Conservation (phyloP, 1,284 basidiomycete genomes). For the Ceratobasidium sp. region DNA sequence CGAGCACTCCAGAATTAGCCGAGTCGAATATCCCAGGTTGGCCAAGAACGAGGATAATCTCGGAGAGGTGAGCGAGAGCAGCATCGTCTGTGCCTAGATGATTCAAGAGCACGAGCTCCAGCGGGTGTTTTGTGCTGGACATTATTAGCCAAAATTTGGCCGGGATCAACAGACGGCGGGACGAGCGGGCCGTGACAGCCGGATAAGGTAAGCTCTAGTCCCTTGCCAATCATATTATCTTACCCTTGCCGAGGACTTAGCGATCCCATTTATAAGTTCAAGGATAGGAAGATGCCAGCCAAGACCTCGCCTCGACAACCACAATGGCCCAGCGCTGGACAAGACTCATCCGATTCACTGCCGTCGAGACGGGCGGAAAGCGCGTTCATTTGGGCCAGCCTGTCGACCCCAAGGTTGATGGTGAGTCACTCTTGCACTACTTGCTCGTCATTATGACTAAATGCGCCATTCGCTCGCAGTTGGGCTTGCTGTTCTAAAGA, state of each 20-base stretch:
- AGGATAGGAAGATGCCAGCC: neutral
- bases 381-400: slow-evolving; percentile 81
- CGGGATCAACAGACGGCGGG: slow-evolving; percentile 14
- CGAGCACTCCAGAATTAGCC: slow-evolving; percentile 59
- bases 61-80: slow-evolving; percentile 64
- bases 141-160: slow-evolving; percentile 31
- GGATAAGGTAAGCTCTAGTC: neutral
- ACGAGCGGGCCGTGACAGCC: neutral
- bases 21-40: slow-evolving; percentile 54
- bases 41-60: slow-evolving; percentile 62
- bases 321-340: slow-evolving; percentile 58
- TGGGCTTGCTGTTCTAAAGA: slow-evolving; percentile 66
- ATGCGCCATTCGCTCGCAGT: slow-evolving; percentile 55
- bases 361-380: slow-evolving; percentile 65
- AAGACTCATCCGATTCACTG: slow-evolving; percentile 82
- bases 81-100: slow-evolving; percentile 72
- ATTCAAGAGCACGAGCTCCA: slow-evolving; percentile 71
- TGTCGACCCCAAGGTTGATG: slow-evolving; percentile 68
- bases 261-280: slow-evolving; percentile 3
- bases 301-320: slow-evolving; percentile 7
- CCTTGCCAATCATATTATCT: neutral
- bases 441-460: neutral
- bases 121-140: slow-evolving; percentile 52
- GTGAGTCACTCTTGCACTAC: slow-evolving; percentile 52
- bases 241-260: neutral